Conservation (phyloP, 345 rosid species). For the Rubroshorea leprosula region DNA sequence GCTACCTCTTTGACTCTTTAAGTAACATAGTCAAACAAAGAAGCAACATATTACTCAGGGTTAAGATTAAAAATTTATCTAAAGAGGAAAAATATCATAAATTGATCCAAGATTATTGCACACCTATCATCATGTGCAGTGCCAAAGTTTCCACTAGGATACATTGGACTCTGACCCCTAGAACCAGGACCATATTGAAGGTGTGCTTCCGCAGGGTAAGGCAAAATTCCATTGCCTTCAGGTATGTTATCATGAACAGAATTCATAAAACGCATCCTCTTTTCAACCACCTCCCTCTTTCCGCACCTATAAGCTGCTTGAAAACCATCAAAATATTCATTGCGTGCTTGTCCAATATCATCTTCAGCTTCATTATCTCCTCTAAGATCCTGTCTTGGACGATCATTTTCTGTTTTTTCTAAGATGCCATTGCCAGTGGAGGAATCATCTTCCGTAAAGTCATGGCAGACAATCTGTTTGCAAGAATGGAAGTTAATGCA, state of each 20-base stretch:
- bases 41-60: not conserved
- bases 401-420: constrained; percentile 33
- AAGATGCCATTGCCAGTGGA: constrained; percentile 35
- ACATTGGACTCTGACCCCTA: constrained; percentile 29
- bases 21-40: not conserved
- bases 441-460: constrained; percentile 49
- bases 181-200: constrained; percentile 28
- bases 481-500: constrained; percentile 27
- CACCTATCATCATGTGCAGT: constrained; percentile 45
- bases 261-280: constrained; percentile 22
- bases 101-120: constrained; percentile 7
- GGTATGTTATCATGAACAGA: constrained; percentile 35
- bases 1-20: too few species aligned
- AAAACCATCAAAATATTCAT: constrained; percentile 31
- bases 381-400: constrained; percentile 31
- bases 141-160: constrained; percentile 31
- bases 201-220: constrained; percentile 27
- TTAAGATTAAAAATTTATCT: not conserved
- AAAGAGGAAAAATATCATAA: not conserved
- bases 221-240: constrained; percentile 37
- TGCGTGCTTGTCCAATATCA: constrained; percentile 14
- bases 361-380: constrained; percentile 35
- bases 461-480: constrained; percentile 81
- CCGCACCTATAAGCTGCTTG: constrained; percentile 23
- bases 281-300: constrained; percentile 33